phyloP scores from a whole-genome alignment of 2,329 filamentous ascomycete species.

The Fusarium falciforme region DNA sequence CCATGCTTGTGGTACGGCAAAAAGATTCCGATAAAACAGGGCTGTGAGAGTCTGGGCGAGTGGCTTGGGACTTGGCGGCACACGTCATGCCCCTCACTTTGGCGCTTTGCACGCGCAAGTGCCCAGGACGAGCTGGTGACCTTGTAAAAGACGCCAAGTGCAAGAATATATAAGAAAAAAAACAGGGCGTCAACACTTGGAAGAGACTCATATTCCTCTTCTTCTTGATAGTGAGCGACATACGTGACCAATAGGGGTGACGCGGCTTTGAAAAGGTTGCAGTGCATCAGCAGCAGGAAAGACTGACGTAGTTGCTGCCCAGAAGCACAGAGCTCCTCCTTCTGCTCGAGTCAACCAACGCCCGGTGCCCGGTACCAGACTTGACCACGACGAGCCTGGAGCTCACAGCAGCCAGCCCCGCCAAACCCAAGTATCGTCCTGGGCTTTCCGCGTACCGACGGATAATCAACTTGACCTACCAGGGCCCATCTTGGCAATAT shows the following conservation, averaged over 20 bases:
- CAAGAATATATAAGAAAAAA: conserved; percentile 1
- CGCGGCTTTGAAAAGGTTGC: background rate
- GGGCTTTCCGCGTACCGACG: conserved; percentile 1
- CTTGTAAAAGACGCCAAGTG: conserved; percentile 19
- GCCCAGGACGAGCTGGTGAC: conserved; percentile 8
- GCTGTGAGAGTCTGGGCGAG: conserved; percentile 42
- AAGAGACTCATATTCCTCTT: background rate
- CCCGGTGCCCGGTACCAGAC: background rate
- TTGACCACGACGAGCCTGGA: conserved; percentile 9
- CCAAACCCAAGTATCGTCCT: conserved; percentile 21
- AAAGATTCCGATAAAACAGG: conserved; percentile 42
- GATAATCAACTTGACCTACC: background rate
- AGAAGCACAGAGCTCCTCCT: background rate
- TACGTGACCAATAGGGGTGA: background rate
- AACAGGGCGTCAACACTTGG: background rate
- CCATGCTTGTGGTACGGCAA: conserved; percentile 31
- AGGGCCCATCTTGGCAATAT: conserved; percentile 12
- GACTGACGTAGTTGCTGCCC: conserved; percentile 31
- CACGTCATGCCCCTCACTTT: conserved; percentile 46
- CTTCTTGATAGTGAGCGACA: conserved; percentile 11
- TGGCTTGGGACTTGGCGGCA: conserved; percentile 47
- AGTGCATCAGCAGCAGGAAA: background rate
- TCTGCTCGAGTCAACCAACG: background rate
- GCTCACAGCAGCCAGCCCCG: conserved; percentile 39
- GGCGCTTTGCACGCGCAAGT: conserved; percentile 36